Percentiles rank a stretch among this genome's conserved stretches.
Conservation (phyloP, 2,329 filamentous ascomycete genomes). For the Epichloe uncinata region DNA sequence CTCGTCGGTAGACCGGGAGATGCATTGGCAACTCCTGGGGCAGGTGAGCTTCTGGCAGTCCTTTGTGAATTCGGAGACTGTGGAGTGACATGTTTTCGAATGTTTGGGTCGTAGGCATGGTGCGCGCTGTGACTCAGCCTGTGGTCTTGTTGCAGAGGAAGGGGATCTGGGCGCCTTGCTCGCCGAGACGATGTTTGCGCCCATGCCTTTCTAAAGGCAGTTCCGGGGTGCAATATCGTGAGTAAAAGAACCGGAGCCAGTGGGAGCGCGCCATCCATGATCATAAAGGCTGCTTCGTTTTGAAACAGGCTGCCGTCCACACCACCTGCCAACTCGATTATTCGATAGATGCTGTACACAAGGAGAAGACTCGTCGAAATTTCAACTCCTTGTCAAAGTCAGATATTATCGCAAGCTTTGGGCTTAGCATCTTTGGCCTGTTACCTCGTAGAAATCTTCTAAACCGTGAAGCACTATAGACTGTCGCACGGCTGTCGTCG, state of each 20-base stretch:
- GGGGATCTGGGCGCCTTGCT: slow-evolving; percentile 9
- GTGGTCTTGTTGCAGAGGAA: slow-evolving; percentile 7
- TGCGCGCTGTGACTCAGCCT: slow-evolving; percentile 13
- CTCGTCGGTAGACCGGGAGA: slow-evolving; percentile 18
- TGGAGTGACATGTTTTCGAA: slow-evolving; percentile 18
- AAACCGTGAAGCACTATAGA: slow-evolving; percentile 31
- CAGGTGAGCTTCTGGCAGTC: slow-evolving; percentile 8
- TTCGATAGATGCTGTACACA: slow-evolving; percentile 26
- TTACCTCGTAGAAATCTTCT: slow-evolving; percentile 31
- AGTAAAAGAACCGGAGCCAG: slow-evolving; percentile 24
- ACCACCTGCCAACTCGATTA: slow-evolving; percentile 25
- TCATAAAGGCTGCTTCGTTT: slow-evolving; percentile 24
- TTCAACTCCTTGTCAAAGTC: slow-evolving; percentile 21
- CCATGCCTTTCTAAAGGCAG: slow-evolving; percentile 27
- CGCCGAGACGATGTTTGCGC: slow-evolving; percentile 22
- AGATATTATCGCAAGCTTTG: background rate
- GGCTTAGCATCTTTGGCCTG: background rate
- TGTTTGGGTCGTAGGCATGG: slow-evolving; percentile 21
- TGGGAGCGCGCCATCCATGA: slow-evolving; percentile 28
- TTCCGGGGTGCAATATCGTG: slow-evolving; percentile 23
- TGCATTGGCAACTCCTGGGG: slow-evolving; percentile 12
- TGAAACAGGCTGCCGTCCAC: slow-evolving; percentile 22
- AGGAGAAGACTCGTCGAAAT: slow-evolving; percentile 24
- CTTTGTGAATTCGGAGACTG: slow-evolving; percentile 9
- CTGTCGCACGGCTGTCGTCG: slow-evolving; percentile 23